phyloP scores from a whole-genome alignment of 2,329 filamentous ascomycete species.

The Beauveria australis region DNA sequence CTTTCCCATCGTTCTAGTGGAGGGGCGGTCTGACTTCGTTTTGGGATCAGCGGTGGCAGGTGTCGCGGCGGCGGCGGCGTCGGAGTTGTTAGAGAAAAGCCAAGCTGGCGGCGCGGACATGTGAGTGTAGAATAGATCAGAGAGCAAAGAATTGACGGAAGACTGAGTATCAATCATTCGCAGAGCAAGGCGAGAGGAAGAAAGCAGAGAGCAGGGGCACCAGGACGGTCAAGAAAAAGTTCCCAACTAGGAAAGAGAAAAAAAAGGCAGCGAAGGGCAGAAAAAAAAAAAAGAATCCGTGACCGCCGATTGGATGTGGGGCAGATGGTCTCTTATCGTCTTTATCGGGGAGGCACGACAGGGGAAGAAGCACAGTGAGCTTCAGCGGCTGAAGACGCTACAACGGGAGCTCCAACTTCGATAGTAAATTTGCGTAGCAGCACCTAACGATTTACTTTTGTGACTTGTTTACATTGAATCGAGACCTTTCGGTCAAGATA shows the following conservation, averaged over 20 bases:
- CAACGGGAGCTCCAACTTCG: not conserved
- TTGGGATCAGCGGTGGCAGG: slow-evolving; percentile 11
- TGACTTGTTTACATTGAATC: too few species aligned
- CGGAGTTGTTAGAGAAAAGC: slow-evolving; percentile 35
- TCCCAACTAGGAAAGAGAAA: not conserved
- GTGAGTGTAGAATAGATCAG: slow-evolving; percentile 7
- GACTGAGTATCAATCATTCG: not conserved
- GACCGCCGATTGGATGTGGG: slow-evolving; percentile 8
- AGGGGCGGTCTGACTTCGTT: slow-evolving; percentile 7
- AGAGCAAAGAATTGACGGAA: too few species aligned
- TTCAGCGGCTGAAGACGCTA: too few species aligned
- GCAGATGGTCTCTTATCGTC: not conserved
- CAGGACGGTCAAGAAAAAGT: not conserved
- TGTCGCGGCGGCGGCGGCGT: slow-evolving; percentile 17
- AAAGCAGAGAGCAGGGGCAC: not conserved
- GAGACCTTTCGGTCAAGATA: not conserved
- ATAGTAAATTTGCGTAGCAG: too few species aligned
- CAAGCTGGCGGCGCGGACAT: slow-evolving; percentile 33
- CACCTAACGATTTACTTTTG: too few species aligned
- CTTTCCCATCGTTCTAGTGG: slow-evolving; percentile 26
- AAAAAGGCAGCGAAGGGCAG: not conserved
- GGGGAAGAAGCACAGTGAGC: not conserved
- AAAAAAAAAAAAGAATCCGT: slow-evolving; percentile 2
- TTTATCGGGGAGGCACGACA: not conserved
- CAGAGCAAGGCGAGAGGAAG: not conserved